Base-by-base conservation (phyloP, 441 rosid species). In the Metrosideros polymorpha region DNA sequence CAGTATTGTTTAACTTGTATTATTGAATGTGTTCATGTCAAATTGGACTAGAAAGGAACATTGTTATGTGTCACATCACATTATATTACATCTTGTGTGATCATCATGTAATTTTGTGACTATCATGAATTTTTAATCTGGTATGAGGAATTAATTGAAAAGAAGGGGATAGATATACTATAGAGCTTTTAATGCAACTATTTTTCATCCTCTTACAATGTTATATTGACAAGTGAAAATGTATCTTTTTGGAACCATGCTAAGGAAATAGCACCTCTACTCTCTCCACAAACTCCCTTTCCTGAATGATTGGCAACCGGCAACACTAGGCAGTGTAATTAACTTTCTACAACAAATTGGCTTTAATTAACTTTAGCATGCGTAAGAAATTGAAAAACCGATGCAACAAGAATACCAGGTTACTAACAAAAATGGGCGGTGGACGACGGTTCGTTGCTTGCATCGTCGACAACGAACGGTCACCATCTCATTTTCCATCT, bases 241-340 rank as follows among this genome's bases (percentile, higher is more conserved):
- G 18, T n/a, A n/a, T n/a, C 18, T 12, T 57, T 57, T 57, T 0
- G 7, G 2, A 57, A 57, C 3, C 32, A 6, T 57, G 93, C 83
- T 90, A 85, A 83, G 75, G 89, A 59, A 94, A 94, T 30, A 94
- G 32, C 8, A 57, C 17, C 95, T 86, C 95, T 96, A 53, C 93
- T 86, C 90, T 92, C 90, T 86, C 32, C 4, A 0, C 9, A 57
- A n/a, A n/a, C 18, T 57, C 63, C 6, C 63, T 57, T 57, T 57
- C 32, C 63, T 32, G 3, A 57, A n/a, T 57, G 63, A 57, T n/a
- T 13, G 32, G 63, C 32, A 6, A 57, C 30, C 14, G 18, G 63
- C 63, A 57, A 57, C 2, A 0, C 2, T 57, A n/a, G 63, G 32
- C 32, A 6, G 30, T 56, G 61, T 13, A 9, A 25, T 25, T 12